Evolutionary conservation across 352 stramenopile species (phyloP), one percentile per base, ranked within the genome.

Genomic region (Phytophthora citrophthora): DNA sequence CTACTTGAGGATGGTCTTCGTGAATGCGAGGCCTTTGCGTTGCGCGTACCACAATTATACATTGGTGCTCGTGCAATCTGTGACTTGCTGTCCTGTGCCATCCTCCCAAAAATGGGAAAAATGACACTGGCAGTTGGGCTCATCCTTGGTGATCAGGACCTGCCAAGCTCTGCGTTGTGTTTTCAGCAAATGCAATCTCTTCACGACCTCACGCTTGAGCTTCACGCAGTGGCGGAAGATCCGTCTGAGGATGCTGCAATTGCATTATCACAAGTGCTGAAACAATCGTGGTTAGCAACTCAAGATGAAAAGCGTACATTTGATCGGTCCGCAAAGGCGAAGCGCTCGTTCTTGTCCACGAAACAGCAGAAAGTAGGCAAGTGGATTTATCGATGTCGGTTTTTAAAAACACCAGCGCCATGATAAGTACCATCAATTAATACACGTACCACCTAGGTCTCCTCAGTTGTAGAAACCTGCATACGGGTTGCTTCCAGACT

Each of bases 401-500:
- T 73, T 53, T 49, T 52, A 38, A 43, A 31, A 16, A 54, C 27
- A 32, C 47, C 63, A 70, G 20, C 5, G 11, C 39, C 31, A 60
- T 47, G 31, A 59, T 54, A 36, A 18, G 24, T 12, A 20, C 20
- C 16, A 12, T 56, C 24, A 4, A 15, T 15, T 16, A 40, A 32
- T n/a, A 13, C 23, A 41, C 54, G 49, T 32, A 36, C 13, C 12
- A 2, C 23, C 29, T 67, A 68, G 10, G 36, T 1, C 49, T 18
- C 49, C 23, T 20, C 46, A n/a, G 24, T 34, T 0, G 56, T 50
- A 23, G 40, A 18, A 27, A 66, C 34, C 45, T 61, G 52, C 24
- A 57, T 63, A 47, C 54, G 54, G 1, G 69, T 70, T 24, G 80
- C 77, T 41, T 90, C 77, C 6, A 91, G 69, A 66, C 74, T 88